Conservation (phyloP, 2,329 filamentous ascomycete genomes). For the Diaporthe batatas region DNA sequence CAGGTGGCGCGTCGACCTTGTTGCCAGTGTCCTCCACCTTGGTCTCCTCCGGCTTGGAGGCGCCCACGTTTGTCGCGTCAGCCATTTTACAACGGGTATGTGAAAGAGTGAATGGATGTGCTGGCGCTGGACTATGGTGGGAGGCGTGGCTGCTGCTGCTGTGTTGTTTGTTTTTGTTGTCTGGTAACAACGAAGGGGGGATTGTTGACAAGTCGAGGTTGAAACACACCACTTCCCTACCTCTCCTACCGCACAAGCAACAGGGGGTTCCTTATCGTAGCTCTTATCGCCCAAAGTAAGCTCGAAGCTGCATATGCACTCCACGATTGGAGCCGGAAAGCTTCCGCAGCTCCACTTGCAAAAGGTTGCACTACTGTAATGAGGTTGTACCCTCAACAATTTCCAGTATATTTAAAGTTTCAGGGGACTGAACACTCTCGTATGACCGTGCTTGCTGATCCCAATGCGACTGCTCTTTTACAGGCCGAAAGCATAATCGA, state of each 20-base stretch:
- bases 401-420: slow-evolving; percentile 32
- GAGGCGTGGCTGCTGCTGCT: background rate
- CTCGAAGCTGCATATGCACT: slow-evolving; percentile 17
- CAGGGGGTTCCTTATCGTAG: slow-evolving; percentile 21
- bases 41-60: slow-evolving; percentile 16
- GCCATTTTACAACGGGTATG: slow-evolving; percentile 33
- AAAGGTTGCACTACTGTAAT: slow-evolving; percentile 26
- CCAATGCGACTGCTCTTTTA: background rate
- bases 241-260: slow-evolving; percentile 3
- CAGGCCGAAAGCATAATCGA: background rate
- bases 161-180: background rate
- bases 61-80: slow-evolving; percentile 27
- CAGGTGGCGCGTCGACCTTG: slow-evolving; percentile 8
- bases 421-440: slow-evolving; percentile 4
- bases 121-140: background rate
- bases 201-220: slow-evolving; percentile 14
- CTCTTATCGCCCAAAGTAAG: slow-evolving; percentile 20
- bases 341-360: slow-evolving; percentile 21
- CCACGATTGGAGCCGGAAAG: slow-evolving; percentile 25
- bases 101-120: slow-evolving; percentile 30
- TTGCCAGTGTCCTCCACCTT: slow-evolving; percentile 15
- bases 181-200: background rate
- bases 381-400: slow-evolving; percentile 33
- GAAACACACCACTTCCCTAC: slow-evolving; percentile 22
- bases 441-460: slow-evolving; percentile 23